Evolutionary conservation across 2,329 filamentous ascomycete genomes (phyloP).

Genomic region (Epichloe sp.): DNA sequence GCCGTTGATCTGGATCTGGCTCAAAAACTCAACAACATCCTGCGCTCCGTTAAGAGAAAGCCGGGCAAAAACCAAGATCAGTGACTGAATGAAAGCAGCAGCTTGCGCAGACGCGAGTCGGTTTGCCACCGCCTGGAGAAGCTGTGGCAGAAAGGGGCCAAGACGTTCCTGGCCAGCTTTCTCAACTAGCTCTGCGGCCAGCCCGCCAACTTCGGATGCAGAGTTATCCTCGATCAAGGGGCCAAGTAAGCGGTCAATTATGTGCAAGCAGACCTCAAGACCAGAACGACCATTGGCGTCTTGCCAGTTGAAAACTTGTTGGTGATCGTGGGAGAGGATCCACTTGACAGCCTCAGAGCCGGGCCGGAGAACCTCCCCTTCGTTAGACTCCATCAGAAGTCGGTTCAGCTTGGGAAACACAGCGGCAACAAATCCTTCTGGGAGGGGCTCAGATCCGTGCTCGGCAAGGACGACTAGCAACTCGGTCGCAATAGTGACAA

Average conservation of each 20-base stretch:
- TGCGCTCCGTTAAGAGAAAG: constrained; percentile 72
- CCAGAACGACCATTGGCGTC: constrained; percentile 70
- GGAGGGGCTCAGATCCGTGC: constrained; percentile 73
- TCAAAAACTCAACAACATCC: constrained; percentile 86
- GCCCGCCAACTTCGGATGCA: constrained; percentile 87
- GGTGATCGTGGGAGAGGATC: constrained; percentile 78
- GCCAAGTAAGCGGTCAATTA: constrained; percentile 82
- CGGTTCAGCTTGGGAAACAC: constrained; percentile 78
- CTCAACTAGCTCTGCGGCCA: constrained; percentile 89
- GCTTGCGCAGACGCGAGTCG: constrained; percentile 72
- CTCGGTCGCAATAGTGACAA: constrained; percentile 80
- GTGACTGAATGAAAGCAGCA: constrained; percentile 83
- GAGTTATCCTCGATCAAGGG: constrained; percentile 81
- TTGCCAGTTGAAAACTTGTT: constrained; percentile 79
- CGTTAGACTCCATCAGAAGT: constrained; percentile 69
- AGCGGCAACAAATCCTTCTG: constrained; percentile 70
- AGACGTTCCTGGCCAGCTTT: constrained; percentile 86
- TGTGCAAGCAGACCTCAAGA: constrained; percentile 76
- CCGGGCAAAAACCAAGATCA: constrained; percentile 90
- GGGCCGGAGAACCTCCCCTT: constrained; percentile 78
- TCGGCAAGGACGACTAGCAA: constrained; percentile 70
- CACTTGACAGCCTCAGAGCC: constrained; percentile 79
- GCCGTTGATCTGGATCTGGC: constrained; percentile 66
- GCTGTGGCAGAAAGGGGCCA: constrained; percentile 77
- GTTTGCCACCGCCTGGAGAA: constrained; percentile 78